These are phyloP conservation scores for Fraxinus paxiana DNA, from an alignment of 305 asterid species.

Conservation along the genomic window DNA sequence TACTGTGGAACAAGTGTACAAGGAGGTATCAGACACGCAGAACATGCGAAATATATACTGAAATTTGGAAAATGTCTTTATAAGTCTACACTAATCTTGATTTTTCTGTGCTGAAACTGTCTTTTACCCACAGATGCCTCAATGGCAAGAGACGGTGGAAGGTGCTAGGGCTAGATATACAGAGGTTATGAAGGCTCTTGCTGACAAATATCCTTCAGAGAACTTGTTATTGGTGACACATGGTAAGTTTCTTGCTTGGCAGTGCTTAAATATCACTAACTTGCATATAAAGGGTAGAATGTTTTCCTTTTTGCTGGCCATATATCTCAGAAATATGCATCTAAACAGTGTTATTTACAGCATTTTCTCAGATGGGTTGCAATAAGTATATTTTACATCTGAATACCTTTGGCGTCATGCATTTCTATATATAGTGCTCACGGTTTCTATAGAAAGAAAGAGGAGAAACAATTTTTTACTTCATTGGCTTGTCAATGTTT, in stretches of 20 bases:
- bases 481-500: neutral
- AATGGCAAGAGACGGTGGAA: constrained; percentile 63
- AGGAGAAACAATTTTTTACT: neutral
- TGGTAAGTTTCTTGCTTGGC: constrained; percentile 41
- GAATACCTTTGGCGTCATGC: neutral
- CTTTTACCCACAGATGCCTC: constrained; percentile 52
- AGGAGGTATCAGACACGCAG: constrained; percentile 43
- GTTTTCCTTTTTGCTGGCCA: neutral
- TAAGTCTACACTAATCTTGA: neutral
- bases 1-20: constrained; percentile 41
- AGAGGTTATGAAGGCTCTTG: constrained; percentile 59
- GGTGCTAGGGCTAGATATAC: constrained; percentile 62
- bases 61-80: neutral
- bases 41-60: constrained; percentile 1
- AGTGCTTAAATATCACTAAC: neutral
- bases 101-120: constrained; percentile 11
- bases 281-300: neutral
- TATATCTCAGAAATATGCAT: neutral
- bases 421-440: neutral
- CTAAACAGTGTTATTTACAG: neutral
- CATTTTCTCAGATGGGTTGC: neutral
- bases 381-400: neutral
- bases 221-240: constrained; percentile 83
- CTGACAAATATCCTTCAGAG: constrained; percentile 75
- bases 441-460: neutral